These are phyloP conservation scores for Diplodia sapinea DNA, from an alignment of 2,329 filamentous ascomycete species.

Conservation along the genomic window DNA sequence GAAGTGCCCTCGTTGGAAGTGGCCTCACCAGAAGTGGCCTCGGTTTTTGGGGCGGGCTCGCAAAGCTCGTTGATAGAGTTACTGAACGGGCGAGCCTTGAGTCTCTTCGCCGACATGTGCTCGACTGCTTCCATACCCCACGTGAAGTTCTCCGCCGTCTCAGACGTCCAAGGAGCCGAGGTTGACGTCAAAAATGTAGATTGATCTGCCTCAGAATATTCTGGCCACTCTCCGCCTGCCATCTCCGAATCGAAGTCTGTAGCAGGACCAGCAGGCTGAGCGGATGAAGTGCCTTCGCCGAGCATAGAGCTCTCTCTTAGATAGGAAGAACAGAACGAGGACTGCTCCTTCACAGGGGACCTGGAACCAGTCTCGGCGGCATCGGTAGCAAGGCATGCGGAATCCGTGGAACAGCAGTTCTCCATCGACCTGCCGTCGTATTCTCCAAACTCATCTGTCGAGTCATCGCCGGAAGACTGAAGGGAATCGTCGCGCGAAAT, in stretches of 20 bases:
- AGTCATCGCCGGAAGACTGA: slow-evolving; percentile 12
- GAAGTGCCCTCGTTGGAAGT: background rate
- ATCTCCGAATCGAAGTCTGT: background rate
- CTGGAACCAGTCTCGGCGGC: slow-evolving; percentile 3
- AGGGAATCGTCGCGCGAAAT: background rate
- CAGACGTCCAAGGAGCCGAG: slow-evolving; percentile 2
- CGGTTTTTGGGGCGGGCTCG: slow-evolving; percentile 11
- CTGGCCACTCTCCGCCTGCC: background rate
- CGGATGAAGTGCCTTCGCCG: background rate
- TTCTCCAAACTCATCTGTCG: background rate
- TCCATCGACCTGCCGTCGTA: slow-evolving; percentile 10
- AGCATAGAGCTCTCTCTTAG: background rate
- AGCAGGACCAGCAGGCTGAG: background rate
- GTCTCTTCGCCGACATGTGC: background rate
- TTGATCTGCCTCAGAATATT: background rate
- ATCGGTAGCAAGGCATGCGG: background rate
- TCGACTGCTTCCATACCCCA: background rate
- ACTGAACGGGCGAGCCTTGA: slow-evolving; percentile 19
- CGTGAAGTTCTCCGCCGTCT: background rate
- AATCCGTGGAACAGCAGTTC: background rate
- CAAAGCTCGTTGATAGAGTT: slow-evolving; percentile 27
- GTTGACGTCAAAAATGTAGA: background rate
- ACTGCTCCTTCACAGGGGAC: background rate
- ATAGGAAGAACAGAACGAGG: slow-evolving; percentile 9
- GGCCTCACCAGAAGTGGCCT: background rate